Evolutionary conservation across 2,329 filamentous ascomycete species (phyloP).

Genomic region (Chrysosphaeria jannelii): DNA sequence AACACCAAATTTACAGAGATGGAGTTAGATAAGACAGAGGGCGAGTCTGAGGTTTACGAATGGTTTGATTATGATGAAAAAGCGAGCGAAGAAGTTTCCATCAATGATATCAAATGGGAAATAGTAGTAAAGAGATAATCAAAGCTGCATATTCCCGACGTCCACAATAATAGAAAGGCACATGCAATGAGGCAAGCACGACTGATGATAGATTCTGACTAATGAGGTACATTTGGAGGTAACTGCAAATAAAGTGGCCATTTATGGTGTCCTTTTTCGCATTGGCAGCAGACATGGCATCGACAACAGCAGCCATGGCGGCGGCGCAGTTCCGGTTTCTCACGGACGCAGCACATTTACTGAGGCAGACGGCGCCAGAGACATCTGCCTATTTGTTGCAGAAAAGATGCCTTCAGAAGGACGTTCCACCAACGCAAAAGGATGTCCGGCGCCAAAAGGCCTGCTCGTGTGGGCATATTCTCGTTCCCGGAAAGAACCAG

Average conservation of each 20-base stretch:
- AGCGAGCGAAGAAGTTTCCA: constrained; percentile 66
- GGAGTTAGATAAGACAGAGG: constrained; percentile 59
- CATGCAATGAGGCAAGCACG: no score
- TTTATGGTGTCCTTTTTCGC: not conserved
- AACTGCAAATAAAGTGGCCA: no score
- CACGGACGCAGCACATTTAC: constrained; percentile 26
- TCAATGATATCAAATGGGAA: constrained; percentile 70
- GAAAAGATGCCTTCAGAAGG: constrained; percentile 5
- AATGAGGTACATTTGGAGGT: no score
- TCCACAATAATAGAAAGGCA: no score
- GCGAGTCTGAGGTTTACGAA: no score
- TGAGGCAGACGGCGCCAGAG: constrained; percentile 19
- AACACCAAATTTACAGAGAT: constrained; percentile 54
- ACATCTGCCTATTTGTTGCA: constrained; percentile 29
- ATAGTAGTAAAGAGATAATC: constrained; percentile 13
- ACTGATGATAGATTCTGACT: no score
- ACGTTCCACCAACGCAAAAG: constrained; percentile 6
- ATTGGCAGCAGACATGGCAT: constrained; percentile 1
- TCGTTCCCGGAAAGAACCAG: constrained; percentile 15
- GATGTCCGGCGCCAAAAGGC: constrained; percentile 21
- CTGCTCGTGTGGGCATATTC: constrained; percentile 30
- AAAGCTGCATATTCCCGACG: no score
- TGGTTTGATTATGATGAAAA: constrained; percentile 99
- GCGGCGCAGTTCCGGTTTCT: constrained; percentile 14
- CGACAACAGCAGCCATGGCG: constrained; percentile 1